Percentiles rank a stretch among this genome's conserved stretches.
Conservation (phyloP, 148 eudicot species). For the Beta vulgaris region DNA sequence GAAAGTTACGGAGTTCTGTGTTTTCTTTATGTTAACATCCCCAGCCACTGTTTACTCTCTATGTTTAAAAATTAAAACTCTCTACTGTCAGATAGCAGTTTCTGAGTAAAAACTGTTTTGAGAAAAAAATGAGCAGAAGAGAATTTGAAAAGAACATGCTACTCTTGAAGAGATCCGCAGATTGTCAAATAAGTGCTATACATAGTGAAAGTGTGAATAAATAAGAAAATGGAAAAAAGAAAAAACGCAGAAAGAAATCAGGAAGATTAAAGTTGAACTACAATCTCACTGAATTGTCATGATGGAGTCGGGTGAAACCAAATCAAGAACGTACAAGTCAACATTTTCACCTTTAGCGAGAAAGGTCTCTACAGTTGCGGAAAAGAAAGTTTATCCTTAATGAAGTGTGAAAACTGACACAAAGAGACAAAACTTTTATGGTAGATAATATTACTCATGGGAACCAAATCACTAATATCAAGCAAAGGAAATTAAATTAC, state of each 20-base stretch:
- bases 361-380: not conserved
- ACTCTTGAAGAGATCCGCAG: not conserved
- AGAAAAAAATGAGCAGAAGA: not conserved
- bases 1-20: not conserved
- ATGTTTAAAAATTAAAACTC: not conserved
- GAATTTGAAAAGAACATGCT: not conserved
- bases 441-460: not conserved
- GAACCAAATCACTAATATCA: constrained; percentile 14
- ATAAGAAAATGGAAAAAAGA: not conserved
- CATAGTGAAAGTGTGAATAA: not conserved
- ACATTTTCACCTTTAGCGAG: not conserved
- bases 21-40: not conserved
- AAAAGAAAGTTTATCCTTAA: not conserved
- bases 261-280: constrained; percentile 3
- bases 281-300: constrained; percentile 1
- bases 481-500: constrained; percentile 4
- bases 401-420: constrained; percentile 10
- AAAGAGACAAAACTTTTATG: constrained; percentile 20
- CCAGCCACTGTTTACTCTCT: not conserved
- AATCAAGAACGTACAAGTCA: constrained; percentile 13
- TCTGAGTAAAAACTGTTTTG: not conserved
- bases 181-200: not conserved
- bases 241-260: not conserved
- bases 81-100: not conserved
- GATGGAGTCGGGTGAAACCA: constrained; percentile 5